Percentiles rank a stretch among this genome's conserved stretches.
Conservation (phyloP, 2,329 filamentous ascomycete species). For the Coniochaeta sp. region DNA sequence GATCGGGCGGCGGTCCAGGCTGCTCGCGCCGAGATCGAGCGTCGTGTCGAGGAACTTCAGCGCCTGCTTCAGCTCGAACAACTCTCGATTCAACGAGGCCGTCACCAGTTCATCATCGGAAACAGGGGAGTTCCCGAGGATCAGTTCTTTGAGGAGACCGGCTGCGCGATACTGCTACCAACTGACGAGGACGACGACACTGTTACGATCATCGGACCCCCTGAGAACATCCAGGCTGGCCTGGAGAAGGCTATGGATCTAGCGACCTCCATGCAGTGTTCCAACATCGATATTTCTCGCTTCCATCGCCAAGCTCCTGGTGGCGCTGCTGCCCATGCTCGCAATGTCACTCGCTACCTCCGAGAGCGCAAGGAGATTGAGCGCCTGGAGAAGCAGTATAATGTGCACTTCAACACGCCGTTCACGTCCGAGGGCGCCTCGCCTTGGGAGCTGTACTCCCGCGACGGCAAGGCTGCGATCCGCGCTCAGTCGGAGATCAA, state of each 20-base stretch:
- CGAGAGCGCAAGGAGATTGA: constrained; percentile 74
- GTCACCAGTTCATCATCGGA: constrained; percentile 93
- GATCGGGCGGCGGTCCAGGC: constrained; percentile 77
- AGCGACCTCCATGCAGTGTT: constrained; percentile 78
- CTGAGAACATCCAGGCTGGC: constrained; percentile 64
- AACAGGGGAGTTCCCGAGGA: constrained; percentile 72
- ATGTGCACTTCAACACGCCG: constrained; percentile 82
- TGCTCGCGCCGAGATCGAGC: constrained; percentile 73
- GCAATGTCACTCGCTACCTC: constrained; percentile 81
- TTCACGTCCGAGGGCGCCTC: constrained; percentile 60
- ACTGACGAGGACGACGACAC: constrained; percentile 71
- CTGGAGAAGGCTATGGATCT: constrained; percentile 82
- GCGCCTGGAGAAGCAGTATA: constrained; percentile 70
- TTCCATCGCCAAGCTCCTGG: constrained; percentile 68
- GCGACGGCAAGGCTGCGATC: constrained; percentile 75
- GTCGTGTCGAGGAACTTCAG: constrained; percentile 66
- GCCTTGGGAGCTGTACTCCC: constrained; percentile 82
- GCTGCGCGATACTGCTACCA: constrained; percentile 80
- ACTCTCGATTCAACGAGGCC: constrained; percentile 72
- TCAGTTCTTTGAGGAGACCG: constrained; percentile 84
- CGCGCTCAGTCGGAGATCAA: constrained; percentile 69
- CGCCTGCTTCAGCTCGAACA: constrained; percentile 71
- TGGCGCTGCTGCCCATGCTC: constrained; percentile 71
- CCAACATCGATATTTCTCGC: constrained; percentile 72
- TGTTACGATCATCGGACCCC: constrained; percentile 76